Percentiles rank a stretch among this genome's conserved stretches.
These are phyloP conservation scores for Xylariaceae sp. DNA, from an alignment of 2,329 filamentous ascomycete genomes.

Conservation along the genomic window DNA sequence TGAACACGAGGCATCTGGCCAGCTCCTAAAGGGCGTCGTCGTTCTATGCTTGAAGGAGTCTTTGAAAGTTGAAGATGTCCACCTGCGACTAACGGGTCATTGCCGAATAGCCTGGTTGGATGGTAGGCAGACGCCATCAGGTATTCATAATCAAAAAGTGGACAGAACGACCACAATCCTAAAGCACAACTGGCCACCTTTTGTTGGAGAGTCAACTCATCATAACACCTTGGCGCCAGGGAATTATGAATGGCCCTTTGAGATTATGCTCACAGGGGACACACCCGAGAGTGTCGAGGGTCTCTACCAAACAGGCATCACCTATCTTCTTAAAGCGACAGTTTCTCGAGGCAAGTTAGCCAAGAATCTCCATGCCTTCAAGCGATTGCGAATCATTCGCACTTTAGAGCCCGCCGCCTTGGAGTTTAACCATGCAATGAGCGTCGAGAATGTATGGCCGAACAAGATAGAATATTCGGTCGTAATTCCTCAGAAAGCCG, in stretches of 20 bases:
- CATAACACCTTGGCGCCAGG: slow-evolving; percentile 68
- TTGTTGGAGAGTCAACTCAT: slow-evolving; percentile 62
- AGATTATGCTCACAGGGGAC: slow-evolving; percentile 72
- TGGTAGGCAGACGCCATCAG: slow-evolving; percentile 55
- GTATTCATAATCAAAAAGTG: slow-evolving; percentile 63
- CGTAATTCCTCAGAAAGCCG: slow-evolving; percentile 88
- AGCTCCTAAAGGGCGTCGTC: slow-evolving; percentile 74
- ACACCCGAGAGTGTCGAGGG: slow-evolving; percentile 91
- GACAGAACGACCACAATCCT: slow-evolving; percentile 66
- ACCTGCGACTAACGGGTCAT: slow-evolving; percentile 72
- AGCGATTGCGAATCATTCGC: slow-evolving; percentile 77
- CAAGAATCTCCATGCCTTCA: slow-evolving; percentile 82
- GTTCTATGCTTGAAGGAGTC: slow-evolving; percentile 74
- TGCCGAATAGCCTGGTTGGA: slow-evolving; percentile 69
- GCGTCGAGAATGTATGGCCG: slow-evolving; percentile 96
- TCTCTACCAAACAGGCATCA: slow-evolving; percentile 81
- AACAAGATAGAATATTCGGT: slow-evolving; percentile 98
- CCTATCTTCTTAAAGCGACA: slow-evolving; percentile 90
- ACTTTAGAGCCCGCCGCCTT: slow-evolving; percentile 77
- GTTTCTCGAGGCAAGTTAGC: slow-evolving; percentile 86
- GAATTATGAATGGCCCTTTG: slow-evolving; percentile 86
- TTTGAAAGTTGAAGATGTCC: slow-evolving; percentile 74
- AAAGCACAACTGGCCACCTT: slow-evolving; percentile 72
- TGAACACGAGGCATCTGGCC: slow-evolving; percentile 77
- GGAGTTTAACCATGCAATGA: slow-evolving; percentile 86